phyloP scores from a whole-genome alignment of 768 basidiomycete species.

The Pleurotus sapidus region DNA sequence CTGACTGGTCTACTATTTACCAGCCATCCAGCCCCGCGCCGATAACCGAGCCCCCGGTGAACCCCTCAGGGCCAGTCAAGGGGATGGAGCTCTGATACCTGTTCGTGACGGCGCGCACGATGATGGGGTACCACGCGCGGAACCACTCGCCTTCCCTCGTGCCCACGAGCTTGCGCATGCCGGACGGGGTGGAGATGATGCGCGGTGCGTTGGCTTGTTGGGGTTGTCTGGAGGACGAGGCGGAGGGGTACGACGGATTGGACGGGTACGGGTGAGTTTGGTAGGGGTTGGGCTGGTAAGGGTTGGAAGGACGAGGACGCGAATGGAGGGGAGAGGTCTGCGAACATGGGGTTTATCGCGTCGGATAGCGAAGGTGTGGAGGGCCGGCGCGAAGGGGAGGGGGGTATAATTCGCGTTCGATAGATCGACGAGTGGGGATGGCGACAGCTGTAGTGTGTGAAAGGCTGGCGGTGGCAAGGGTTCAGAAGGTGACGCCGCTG shows the following conservation, averaged over 20 bases:
- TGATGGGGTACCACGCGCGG: constrained; percentile 67
- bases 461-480: constrained; percentile 6
- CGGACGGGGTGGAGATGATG: constrained; percentile 29
- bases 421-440: no score
- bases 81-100: constrained; percentile 38
- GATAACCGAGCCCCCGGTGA: background rate
- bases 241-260: background rate
- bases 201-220: constrained; percentile 10
- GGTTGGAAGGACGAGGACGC: no score
- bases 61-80: constrained; percentile 13
- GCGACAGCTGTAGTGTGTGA: no score
- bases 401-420: no score
- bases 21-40: no score
- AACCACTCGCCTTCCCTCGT: constrained; percentile 79
- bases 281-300: no score
- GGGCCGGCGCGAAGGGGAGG: no score
- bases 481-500: background rate
- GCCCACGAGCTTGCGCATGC: constrained; percentile 47
- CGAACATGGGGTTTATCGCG: no score
- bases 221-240: background rate
- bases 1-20: no score
- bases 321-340: no score
- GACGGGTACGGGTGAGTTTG: no score
- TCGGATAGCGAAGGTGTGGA: no score
- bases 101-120: constrained; percentile 53